These are phyloP conservation scores for Protomyces arabidopsidicola DNA, from an alignment of 1,139 yeast genomes.

Conservation along the genomic window DNA sequence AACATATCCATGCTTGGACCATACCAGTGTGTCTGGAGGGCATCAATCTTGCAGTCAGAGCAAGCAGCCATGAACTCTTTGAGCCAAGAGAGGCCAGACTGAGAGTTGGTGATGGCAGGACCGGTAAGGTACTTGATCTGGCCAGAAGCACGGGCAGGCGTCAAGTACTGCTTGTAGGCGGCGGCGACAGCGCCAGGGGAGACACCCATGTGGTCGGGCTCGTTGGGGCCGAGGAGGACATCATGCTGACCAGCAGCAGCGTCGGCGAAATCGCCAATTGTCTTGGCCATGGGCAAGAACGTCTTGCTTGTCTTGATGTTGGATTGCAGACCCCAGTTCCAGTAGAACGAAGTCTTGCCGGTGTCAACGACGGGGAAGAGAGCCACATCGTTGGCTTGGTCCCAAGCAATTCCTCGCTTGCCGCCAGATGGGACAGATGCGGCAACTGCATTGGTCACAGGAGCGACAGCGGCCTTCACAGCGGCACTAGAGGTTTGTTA, in stretches of 20 bases:
- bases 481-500: neutral
- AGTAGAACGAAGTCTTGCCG: slow-evolving; percentile 5
- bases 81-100: slow-evolving; percentile 23
- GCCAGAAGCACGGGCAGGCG: slow-evolving; percentile 17
- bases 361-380: slow-evolving; percentile 11
- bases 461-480: slow-evolving; percentile 4
- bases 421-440: slow-evolving; percentile 1
- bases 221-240: slow-evolving; percentile 23
- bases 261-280: slow-evolving; percentile 1
- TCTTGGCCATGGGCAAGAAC: slow-evolving; percentile 13
- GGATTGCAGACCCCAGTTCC: slow-evolving; percentile 21
- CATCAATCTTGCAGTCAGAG: slow-evolving; percentile 8
- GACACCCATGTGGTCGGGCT: slow-evolving; percentile 22
- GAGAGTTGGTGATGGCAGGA: slow-evolving; percentile 25
- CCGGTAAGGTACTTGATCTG: slow-evolving; percentile 2
- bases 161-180: slow-evolving; percentile 4
- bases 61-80: slow-evolving; percentile 18
- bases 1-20: slow-evolving; percentile 18
- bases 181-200: slow-evolving; percentile 15
- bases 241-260: neutral
- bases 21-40: slow-evolving; percentile 20
- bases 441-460: neutral
- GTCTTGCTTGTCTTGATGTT: slow-evolving; percentile 12
- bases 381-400: slow-evolving; percentile 20
- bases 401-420: slow-evolving; percentile 27